These are phyloP conservation scores for Teunomyces lycoperdinae DNA, from an alignment of 805 yeast genomes.

Conservation along the genomic window DNA sequence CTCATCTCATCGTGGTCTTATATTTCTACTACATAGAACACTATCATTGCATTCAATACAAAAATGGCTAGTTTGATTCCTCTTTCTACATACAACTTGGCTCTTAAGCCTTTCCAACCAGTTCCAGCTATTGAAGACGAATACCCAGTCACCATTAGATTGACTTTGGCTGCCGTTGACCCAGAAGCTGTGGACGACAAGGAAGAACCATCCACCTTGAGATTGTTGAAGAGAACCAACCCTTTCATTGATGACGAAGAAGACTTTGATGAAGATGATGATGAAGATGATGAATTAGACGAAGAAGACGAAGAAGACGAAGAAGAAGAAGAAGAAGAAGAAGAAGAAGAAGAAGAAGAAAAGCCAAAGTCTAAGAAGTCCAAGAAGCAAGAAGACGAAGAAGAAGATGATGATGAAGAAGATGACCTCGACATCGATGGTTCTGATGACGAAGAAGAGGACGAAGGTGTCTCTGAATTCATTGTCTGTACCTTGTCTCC, in stretches of 20 bases:
- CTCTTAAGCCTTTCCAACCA: slow-evolving; percentile 83
- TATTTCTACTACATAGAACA: slow-evolving; percentile 8
- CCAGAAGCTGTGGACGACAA: slow-evolving; percentile 82
- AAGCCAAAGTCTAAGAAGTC: slow-evolving; percentile 11
- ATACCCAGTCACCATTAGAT: slow-evolving; percentile 83
- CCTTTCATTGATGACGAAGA: slow-evolving; percentile 40
- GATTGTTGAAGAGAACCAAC: slow-evolving; percentile 73
- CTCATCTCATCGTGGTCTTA: slow-evolving; percentile 14
- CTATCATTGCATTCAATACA: slow-evolving; percentile 7
- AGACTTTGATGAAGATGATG: slow-evolving; percentile 41
- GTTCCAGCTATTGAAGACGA: slow-evolving; percentile 83
- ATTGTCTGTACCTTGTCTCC: slow-evolving; percentile 91
- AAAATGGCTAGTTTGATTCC: slow-evolving; percentile 75
- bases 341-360: neutral
- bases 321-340: slow-evolving; percentile 16
- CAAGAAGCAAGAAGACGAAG: slow-evolving; percentile 16
- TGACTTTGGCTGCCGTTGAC: slow-evolving; percentile 94
- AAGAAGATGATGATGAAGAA: slow-evolving; percentile 47
- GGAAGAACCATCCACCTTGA: slow-evolving; percentile 82
- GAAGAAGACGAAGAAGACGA: slow-evolving; percentile 40
- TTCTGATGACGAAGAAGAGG: slow-evolving; percentile 59
- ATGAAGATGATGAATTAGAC: slow-evolving; percentile 45
- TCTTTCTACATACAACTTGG: slow-evolving; percentile 81
- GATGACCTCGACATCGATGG: slow-evolving; percentile 49
- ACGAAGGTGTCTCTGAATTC: slow-evolving; percentile 77